Evolutionary conservation across 2,329 filamentous ascomycete genomes (phyloP).

Genomic region (Alternaria sp.): DNA sequence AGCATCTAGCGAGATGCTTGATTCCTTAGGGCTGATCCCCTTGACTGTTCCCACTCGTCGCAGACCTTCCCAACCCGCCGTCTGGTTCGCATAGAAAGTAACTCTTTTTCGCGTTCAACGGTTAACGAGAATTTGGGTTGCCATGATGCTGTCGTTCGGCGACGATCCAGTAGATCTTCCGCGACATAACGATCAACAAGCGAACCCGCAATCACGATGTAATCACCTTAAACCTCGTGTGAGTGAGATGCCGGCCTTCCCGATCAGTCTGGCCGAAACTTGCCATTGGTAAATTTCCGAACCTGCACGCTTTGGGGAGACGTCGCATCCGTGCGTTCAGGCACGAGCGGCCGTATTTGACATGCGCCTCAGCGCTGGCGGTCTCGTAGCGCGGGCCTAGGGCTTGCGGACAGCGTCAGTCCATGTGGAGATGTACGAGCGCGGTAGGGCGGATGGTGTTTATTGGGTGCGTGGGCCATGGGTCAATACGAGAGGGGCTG

Average conservation of each 20-base stretch:
- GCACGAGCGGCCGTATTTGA: slow-evolving; percentile 14
- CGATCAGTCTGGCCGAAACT: slow-evolving; percentile 7
- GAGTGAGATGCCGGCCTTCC: slow-evolving; percentile 1
- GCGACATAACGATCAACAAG: neutral
- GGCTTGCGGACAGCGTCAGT: slow-evolving; percentile 13
- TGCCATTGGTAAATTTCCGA: slow-evolving; percentile 5
- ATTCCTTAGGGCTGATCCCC: slow-evolving; percentile 15
- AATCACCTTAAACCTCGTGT: neutral
- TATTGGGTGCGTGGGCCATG: slow-evolving; percentile 17
- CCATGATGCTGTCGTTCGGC: neutral
- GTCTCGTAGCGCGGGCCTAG: slow-evolving; percentile 22
- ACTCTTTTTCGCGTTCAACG: neutral
- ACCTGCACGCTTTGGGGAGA: neutral
- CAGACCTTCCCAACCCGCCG: neutral
- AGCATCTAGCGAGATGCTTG: slow-evolving; percentile 25
- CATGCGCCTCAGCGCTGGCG: slow-evolving; percentile 3
- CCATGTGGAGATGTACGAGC: slow-evolving; percentile 10
- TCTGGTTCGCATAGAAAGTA: neutral
- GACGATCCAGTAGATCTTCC: neutral
- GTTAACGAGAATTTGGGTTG: neutral
- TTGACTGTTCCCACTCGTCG: neutral
- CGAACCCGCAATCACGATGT: neutral
- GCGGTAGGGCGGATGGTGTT: slow-evolving; percentile 2
- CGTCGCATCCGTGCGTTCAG: slow-evolving; percentile 17
- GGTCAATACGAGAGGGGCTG: slow-evolving; percentile 19